Evolutionary conservation across 306 rosid species (phyloP).

Genomic region (Medicago lupulina): DNA sequence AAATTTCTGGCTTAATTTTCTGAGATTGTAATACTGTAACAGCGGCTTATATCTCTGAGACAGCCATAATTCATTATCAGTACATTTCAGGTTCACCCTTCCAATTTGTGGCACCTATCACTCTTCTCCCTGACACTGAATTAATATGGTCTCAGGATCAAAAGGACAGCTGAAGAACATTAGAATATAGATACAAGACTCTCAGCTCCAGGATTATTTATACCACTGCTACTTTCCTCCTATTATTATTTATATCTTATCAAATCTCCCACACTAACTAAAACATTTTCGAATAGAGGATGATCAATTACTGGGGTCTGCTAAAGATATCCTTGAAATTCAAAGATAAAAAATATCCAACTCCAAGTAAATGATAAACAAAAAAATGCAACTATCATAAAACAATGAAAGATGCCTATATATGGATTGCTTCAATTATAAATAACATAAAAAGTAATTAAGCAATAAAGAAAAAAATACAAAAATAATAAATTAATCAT

Average conservation of each 20-base stretch:
- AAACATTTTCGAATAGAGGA: neutral
- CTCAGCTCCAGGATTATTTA: slow-evolving; percentile 11
- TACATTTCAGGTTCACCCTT: neutral
- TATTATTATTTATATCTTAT: neutral
- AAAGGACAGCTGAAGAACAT: neutral
- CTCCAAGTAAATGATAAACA: slow-evolving; percentile 7
- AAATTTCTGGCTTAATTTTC: slow-evolving; percentile 1
- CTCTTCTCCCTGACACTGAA: slow-evolving; percentile 9
- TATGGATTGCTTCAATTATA: slow-evolving; percentile 12
- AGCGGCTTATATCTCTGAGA: neutral
- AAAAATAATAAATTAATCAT: neutral
- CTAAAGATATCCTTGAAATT: neutral
- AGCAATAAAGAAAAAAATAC: neutral
- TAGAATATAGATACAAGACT: neutral
- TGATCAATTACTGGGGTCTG: neutral
- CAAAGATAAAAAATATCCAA: neutral
- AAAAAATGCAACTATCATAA: neutral
- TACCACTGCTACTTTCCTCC: neutral
- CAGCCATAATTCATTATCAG: neutral
- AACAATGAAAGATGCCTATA: neutral
- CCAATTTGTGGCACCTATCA: neutral
- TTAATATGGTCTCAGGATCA: neutral
- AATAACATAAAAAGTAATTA: neutral
- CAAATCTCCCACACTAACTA: neutral
- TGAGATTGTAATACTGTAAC: slow-evolving; percentile 12